These are phyloP conservation scores for Ambrosiella cleistominuta DNA, from an alignment of 2,329 filamentous ascomycete species.

Conservation along the genomic window DNA sequence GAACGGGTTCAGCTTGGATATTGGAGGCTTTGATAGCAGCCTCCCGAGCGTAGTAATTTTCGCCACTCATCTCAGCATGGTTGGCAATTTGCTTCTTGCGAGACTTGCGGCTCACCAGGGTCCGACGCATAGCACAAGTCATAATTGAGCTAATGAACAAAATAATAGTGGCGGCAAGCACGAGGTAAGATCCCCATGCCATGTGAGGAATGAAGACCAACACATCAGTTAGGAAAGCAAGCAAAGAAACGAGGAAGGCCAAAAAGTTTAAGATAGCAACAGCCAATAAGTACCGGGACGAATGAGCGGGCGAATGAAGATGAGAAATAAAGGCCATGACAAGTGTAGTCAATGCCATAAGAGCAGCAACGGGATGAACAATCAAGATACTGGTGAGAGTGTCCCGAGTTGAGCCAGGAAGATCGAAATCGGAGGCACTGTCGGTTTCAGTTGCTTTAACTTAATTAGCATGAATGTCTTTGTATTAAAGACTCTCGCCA, in stretches of 20 bases:
- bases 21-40: slow-evolving; percentile 32
- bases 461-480: neutral
- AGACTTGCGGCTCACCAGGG: slow-evolving; percentile 80
- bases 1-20: slow-evolving; percentile 35
- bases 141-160: slow-evolving; percentile 68
- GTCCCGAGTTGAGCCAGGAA: slow-evolving; percentile 33
- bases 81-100: slow-evolving; percentile 79
- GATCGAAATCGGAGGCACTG: slow-evolving; percentile 33
- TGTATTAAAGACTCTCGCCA: neutral
- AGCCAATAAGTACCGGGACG: slow-evolving; percentile 67
- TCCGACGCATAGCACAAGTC: slow-evolving; percentile 87
- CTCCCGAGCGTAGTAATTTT: slow-evolving; percentile 71
- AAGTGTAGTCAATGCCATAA: slow-evolving; percentile 73
- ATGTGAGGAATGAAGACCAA: slow-evolving; percentile 87
- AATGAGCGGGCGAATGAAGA: slow-evolving; percentile 75
- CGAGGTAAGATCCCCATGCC: slow-evolving; percentile 86
- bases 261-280: slow-evolving; percentile 76
- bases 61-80: slow-evolving; percentile 93
- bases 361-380: slow-evolving; percentile 76
- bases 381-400: slow-evolving; percentile 78
- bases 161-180: slow-evolving; percentile 73
- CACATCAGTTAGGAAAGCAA: slow-evolving; percentile 86
- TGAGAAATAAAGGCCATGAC: slow-evolving; percentile 65
- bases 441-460: slow-evolving; percentile 13
- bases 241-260: slow-evolving; percentile 63